Conservation (phyloP, 2,329 filamentous ascomycete genomes). For the Exophiala oligosperma region DNA sequence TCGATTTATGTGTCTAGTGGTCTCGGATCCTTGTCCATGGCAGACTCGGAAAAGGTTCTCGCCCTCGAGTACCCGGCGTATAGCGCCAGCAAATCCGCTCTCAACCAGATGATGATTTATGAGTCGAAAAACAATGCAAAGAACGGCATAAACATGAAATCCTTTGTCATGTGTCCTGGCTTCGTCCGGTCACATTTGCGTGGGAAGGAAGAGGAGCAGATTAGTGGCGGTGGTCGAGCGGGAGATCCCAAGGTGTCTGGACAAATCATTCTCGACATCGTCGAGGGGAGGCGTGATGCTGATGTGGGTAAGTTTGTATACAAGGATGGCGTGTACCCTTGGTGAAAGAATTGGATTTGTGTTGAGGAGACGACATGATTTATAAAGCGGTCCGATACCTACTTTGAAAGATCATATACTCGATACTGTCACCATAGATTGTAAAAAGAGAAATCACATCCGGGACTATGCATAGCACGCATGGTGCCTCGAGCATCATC, state of each 20-base stretch:
- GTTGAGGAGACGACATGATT: neutral
- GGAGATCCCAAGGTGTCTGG: conserved; percentile 28
- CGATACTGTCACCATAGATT: too few relatives aligned
- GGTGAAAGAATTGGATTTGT: conserved; percentile 20
- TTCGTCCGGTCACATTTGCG: conserved; percentile 47
- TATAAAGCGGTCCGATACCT: too few relatives aligned
- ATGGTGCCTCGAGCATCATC: too few relatives aligned
- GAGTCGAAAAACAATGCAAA: conserved; percentile 37
- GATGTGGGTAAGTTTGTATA: conserved; percentile 34
- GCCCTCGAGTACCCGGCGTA: conserved; percentile 35
- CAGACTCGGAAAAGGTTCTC: conserved; percentile 27
- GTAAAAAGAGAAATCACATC: too few relatives aligned
- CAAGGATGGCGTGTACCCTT: conserved; percentile 30
- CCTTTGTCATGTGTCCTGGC: conserved; percentile 48
- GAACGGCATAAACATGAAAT: conserved; percentile 45
- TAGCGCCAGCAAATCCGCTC: conserved; percentile 43
- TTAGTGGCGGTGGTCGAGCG: conserved; percentile 26
- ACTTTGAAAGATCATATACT: too few relatives aligned
- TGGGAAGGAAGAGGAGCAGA: conserved; percentile 37
- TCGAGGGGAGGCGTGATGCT: conserved; percentile 30
- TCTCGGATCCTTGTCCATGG: conserved; percentile 24
- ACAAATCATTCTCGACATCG: conserved; percentile 27
- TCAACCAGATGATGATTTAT: conserved; percentile 40
- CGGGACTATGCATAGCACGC: too few relatives aligned
- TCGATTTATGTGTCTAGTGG: conserved; percentile 42